Percentiles rank a stretch among this genome's conserved stretches.
Conservation (phyloP, 345 rosid species). For the Murraya koenigii region DNA sequence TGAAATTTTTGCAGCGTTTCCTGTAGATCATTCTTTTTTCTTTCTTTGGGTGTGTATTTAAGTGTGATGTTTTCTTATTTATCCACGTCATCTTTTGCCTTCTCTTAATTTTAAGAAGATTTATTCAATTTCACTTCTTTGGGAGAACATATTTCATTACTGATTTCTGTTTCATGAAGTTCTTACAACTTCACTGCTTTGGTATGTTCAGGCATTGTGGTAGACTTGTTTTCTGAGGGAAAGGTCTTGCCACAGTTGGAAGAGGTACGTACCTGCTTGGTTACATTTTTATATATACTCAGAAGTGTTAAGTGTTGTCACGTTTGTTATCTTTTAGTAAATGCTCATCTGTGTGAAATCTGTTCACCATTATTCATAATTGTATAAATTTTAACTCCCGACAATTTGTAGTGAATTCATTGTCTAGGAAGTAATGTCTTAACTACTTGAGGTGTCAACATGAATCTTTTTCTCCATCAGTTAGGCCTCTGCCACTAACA, state of each 20-base stretch:
- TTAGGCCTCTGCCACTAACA: background rate
- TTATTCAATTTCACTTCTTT: background rate
- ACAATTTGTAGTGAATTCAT: background rate
- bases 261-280: slow-evolving; percentile 38
- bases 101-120: background rate
- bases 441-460: background rate
- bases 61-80: background rate
- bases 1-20: background rate
- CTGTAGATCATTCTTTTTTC: background rate
- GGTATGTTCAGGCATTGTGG: slow-evolving; percentile 50
- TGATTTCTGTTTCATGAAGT: background rate
- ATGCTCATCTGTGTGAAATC: background rate
- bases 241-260: slow-evolving; percentile 62
- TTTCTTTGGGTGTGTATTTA: background rate
- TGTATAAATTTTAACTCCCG: background rate
- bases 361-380: background rate
- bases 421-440: background rate
- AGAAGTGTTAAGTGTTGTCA: background rate
- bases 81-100: background rate
- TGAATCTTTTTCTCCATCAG: background rate
- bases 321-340: background rate
- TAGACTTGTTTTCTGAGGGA: slow-evolving; percentile 76
- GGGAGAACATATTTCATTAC: background rate
- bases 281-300: background rate
- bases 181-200: background rate